A percentile compares a stretch with the other conserved stretches of the same genome.
Evolutionary conservation across 108 stramenopile genomes (phyloP).

Genomic region (Skeletonema grethae): DNA sequence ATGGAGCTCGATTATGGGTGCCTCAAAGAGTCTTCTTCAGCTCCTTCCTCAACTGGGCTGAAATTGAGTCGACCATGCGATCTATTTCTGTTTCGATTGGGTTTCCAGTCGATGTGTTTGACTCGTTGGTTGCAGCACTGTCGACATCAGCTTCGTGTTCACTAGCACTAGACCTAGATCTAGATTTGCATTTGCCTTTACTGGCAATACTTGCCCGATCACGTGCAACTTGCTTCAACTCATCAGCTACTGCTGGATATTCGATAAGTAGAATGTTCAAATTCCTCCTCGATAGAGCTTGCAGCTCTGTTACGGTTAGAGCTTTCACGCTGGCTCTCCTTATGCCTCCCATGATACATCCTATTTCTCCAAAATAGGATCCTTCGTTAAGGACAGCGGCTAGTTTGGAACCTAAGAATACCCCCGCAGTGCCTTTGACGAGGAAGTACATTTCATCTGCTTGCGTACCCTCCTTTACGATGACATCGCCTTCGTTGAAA

Average conservation of each 20-base stretch:
- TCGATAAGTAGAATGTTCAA: conserved; percentile 35
- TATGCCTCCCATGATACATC: conserved; percentile 51
- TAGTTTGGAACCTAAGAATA: conserved; percentile 37
- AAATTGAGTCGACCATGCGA: conserved; percentile 9
- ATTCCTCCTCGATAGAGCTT: conserved; percentile 33
- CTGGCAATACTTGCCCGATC: conserved; percentile 25
- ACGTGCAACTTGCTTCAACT: conserved; percentile 38
- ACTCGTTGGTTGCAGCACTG: neutral
- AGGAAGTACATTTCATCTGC: conserved; percentile 61
- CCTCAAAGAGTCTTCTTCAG: neutral
- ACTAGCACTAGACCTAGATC: neutral
- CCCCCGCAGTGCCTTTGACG: conserved; percentile 34
- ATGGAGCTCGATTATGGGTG: too few species aligned
- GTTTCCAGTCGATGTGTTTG: neutral
- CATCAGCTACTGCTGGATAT: conserved; percentile 46
- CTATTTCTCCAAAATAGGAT: conserved; percentile 55
- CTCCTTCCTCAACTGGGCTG: conserved; percentile 13
- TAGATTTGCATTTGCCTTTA: conserved; percentile 1
- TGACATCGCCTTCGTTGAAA: conserved; percentile 49
- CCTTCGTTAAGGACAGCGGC: conserved; percentile 43
- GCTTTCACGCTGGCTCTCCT: conserved; percentile 47
- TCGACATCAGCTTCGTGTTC: neutral
- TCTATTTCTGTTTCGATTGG: conserved; percentile 8
- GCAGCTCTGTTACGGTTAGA: conserved; percentile 28
- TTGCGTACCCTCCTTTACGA: conserved; percentile 43